Base-by-base conservation (phyloP, 2,329 filamentous ascomycete species). In the Aspergillus ochraceus region DNA sequence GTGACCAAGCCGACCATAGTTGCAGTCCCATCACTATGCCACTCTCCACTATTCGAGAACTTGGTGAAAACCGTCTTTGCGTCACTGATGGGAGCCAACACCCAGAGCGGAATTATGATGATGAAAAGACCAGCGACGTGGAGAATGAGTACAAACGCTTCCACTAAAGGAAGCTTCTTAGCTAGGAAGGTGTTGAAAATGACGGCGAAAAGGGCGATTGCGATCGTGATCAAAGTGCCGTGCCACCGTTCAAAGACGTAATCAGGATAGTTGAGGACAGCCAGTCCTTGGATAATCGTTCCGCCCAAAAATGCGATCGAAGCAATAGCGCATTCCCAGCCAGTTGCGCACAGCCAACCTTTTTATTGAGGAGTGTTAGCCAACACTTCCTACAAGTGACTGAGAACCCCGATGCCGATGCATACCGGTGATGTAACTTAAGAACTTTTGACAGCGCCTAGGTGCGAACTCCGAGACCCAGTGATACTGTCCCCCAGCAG, bases 401-500 rank as follows among this genome's bases (percentile, higher is more conserved):
- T 8, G 36, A 42, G 14, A 17, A n/a, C 1, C 3, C 6, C 14
- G 36, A 42, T n/a, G 4, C 17, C 22, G 29, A 52, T 12, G 32
- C 57, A 50, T 70, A 74, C 77, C 76, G 10, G 79, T 77, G 36
- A 77, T 74, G 64, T 81, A 83, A 54, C 79, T 81, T 0, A 83
- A 69, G 32, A 76, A 74, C 39, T 76, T 79, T 56, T 80, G 77
- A 29, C 63, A 72, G 6, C 64, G 67, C 11, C 62, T 67, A 12
- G 79, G 79, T n/a, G 79, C 77, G 62, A 82, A 80, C 46, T 79
- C 74, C n/a, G 73, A 75, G 2, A 79, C 75, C 75, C 75, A 79
- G 57, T 78, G 75, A 54, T 77, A 75, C 52, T 76, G 75, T 17
- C 73, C 75, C 42, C 75, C 75, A 6, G 77, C 71, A 46, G 74